phyloP scores from a whole-genome alignment of 1,284 basidiomycete genomes.

The Tilletia horrida region DNA sequence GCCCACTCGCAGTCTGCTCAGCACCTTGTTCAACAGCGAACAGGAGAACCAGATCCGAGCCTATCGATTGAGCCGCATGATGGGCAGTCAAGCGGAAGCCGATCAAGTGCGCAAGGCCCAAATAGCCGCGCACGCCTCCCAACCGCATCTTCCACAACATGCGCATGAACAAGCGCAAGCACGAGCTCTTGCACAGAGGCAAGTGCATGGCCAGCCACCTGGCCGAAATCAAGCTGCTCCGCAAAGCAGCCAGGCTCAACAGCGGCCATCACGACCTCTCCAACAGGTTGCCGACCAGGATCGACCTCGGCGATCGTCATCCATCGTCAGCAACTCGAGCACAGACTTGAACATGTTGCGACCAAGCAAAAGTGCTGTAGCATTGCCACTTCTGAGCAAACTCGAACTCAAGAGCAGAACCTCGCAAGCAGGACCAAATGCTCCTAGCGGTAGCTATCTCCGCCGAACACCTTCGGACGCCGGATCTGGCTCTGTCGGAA shows the following conservation, averaged over 20 bases:
- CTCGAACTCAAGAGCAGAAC: slow-evolving; percentile 52
- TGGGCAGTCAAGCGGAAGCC: slow-evolving; percentile 12
- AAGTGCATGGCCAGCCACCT: neutral
- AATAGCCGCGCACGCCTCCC: slow-evolving; percentile 12
- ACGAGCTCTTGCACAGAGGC: slow-evolving; percentile 12
- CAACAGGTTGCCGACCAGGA: neutral
- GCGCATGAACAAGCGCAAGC: slow-evolving; percentile 16
- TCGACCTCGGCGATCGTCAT: neutral
- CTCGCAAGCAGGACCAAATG: neutral
- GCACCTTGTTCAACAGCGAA: slow-evolving; percentile 48
- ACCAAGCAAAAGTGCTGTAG: slow-evolving; percentile 66
- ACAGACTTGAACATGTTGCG: slow-evolving; percentile 55
- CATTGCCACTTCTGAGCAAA: slow-evolving; percentile 59
- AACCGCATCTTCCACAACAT: slow-evolving; percentile 21
- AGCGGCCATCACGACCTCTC: slow-evolving; percentile 24
- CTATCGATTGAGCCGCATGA: neutral
- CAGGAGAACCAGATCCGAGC: slow-evolving; percentile 39
- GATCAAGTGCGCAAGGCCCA: slow-evolving; percentile 12
- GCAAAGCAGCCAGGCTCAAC: slow-evolving; percentile 18
- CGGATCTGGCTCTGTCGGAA: neutral
- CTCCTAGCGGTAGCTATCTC: neutral
- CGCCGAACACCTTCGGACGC: slow-evolving; percentile 12
- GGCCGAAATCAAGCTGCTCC: neutral
- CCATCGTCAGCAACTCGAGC: slow-evolving; percentile 6
- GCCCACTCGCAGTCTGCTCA: slow-evolving; percentile 47